phyloP scores from a whole-genome alignment of 2,329 filamentous ascomycete genomes.

The Colletotrichum horii region DNA sequence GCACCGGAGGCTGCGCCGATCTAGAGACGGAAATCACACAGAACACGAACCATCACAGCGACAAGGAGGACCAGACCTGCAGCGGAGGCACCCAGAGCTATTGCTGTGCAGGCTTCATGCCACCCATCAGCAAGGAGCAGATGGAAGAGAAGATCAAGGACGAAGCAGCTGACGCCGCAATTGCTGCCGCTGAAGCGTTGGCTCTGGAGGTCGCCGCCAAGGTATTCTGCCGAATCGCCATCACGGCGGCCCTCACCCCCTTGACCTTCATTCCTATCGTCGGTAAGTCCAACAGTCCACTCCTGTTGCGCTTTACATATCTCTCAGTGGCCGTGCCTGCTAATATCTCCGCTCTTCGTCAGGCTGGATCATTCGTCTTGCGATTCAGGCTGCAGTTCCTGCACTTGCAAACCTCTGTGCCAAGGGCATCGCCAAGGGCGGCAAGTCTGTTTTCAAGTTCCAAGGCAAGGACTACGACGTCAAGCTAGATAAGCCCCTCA shows the following conservation, averaged over 20 bases:
- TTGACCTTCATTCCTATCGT: constrained; percentile 5
- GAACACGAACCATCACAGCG: constrained; percentile 30
- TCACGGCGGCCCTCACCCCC: constrained; percentile 26
- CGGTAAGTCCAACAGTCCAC: background rate
- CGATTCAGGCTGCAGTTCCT: constrained; percentile 29
- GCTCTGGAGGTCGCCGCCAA: constrained; percentile 38
- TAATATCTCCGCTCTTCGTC: background rate
- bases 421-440: background rate
- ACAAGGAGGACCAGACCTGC: constrained; percentile 33
- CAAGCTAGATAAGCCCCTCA: background rate
- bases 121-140: constrained; percentile 23
- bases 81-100: constrained; percentile 32
- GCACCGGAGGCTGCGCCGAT: constrained; percentile 28
- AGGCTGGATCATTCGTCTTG: constrained; percentile 4
- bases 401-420: constrained; percentile 29
- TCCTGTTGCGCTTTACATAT: background rate
- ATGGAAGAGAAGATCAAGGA: constrained; percentile 27
- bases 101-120: constrained; percentile 35
- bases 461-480: constrained; percentile 1
- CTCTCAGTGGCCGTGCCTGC: background rate
- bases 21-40: constrained; percentile 32
- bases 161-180: constrained; percentile 28
- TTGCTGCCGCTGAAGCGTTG: constrained; percentile 29
- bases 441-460: background rate
- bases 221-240: constrained; percentile 36